A percentile compares a stretch with the other conserved stretches of the same genome.
Conservation (phyloP, 2,329 filamentous ascomycete genomes). For the Colletotrichum phormii region DNA sequence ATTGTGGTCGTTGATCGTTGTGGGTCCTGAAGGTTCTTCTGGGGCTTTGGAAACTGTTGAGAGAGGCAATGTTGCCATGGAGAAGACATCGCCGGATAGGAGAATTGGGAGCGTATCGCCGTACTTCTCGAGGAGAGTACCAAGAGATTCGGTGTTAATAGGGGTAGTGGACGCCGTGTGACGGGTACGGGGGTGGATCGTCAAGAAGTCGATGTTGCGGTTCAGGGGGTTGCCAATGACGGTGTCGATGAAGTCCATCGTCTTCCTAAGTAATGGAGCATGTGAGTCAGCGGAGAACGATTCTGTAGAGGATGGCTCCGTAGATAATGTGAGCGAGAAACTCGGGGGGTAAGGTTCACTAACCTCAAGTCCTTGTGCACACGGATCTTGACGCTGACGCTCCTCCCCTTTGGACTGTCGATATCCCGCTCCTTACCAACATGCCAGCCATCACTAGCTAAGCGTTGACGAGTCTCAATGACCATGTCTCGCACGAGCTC, state of each 20-base stretch:
- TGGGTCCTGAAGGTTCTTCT: background rate
- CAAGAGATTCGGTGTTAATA: constrained; percentile 71
- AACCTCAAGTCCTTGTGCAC: constrained; percentile 73
- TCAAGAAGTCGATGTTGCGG: constrained; percentile 74
- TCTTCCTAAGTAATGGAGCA: constrained; percentile 52
- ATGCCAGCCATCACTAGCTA: constrained; percentile 65
- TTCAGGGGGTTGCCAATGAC: constrained; percentile 66
- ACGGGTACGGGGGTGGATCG: constrained; percentile 75
- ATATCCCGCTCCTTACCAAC: constrained; percentile 57
- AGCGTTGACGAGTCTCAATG: constrained; percentile 62
- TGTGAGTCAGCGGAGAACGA: background rate
- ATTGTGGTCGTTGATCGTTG: background rate
- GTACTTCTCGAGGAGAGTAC: constrained; percentile 64
- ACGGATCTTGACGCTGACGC: constrained; percentile 78
- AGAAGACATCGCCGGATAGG: constrained; percentile 77
- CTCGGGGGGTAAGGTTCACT: background rate
- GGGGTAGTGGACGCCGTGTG: constrained; percentile 70
- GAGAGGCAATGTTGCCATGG: constrained; percentile 62
- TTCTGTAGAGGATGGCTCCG: background rate
- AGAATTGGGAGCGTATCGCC: constrained; percentile 69
- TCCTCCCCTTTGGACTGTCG: constrained; percentile 60
- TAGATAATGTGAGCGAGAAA: background rate
- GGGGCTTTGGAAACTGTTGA: constrained; percentile 39
- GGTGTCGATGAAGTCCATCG: constrained; percentile 71
- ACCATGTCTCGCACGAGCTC: constrained; percentile 77